These are phyloP conservation scores for Eucalyptus erythrocorys DNA, from an alignment of 345 rosid genomes.

Conservation along the genomic window DNA sequence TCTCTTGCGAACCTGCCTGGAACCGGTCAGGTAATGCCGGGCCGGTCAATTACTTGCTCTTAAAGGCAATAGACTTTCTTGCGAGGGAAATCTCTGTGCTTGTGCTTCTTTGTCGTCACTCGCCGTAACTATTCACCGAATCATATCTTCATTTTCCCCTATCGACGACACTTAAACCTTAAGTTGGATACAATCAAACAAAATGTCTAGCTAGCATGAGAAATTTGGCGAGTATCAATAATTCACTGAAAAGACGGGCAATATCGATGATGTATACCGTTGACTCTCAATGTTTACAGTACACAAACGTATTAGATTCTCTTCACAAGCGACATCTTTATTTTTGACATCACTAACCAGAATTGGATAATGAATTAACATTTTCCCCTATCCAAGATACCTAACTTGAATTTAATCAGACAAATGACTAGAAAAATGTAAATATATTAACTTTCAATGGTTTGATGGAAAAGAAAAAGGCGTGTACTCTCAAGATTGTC, in stretches of 20 bases:
- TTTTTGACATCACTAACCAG: background rate
- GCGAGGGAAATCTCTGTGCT: background rate
- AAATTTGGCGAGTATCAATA: background rate
- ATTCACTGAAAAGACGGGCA: background rate
- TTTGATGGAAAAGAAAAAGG: background rate
- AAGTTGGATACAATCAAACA: background rate
- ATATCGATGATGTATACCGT: background rate
- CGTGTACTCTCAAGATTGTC: background rate
- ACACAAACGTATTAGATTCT: background rate
- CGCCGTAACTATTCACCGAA: background rate
- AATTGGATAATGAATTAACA: background rate
- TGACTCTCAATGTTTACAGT: background rate
- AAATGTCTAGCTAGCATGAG: background rate
- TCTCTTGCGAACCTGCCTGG: background rate
- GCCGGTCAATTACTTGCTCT: background rate
- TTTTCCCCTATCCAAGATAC: background rate
- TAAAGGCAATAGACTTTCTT: background rate
- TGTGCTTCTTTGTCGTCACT: background rate
- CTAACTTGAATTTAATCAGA: background rate
- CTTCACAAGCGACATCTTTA: background rate
- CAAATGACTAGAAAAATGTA: background rate
- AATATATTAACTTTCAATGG: background rate
- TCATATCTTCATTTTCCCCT: background rate
- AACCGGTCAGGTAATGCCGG: background rate
- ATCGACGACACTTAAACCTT: background rate